phyloP scores from a whole-genome alignment of 768 basidiomycete species.

The Cystobasidium tubakii region DNA sequence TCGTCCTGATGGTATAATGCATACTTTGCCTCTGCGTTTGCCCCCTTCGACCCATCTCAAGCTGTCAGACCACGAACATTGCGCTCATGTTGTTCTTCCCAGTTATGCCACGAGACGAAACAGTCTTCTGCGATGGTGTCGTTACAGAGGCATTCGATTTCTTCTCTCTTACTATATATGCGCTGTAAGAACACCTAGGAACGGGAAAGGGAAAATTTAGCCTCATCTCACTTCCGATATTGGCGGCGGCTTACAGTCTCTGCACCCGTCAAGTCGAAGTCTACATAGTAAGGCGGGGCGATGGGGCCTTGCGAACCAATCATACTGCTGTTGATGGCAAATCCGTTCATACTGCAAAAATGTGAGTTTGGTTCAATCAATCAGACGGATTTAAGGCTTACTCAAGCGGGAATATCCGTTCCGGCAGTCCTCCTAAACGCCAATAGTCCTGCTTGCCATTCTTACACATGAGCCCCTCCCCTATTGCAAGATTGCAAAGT shows the following conservation, averaged over 20 bases:
- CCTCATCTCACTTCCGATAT: too few species aligned
- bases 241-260: slow-evolving; percentile 8
- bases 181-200: neutral
- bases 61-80: neutral
- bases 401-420: slow-evolving; percentile 15
- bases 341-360: slow-evolving; percentile 16
- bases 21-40: too few species aligned
- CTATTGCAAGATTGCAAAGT: neutral
- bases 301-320: slow-evolving; percentile 3
- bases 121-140: slow-evolving; percentile 2
- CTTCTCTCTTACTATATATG: neutral
- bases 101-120: slow-evolving; percentile 1
- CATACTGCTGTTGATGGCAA: slow-evolving; percentile 14
- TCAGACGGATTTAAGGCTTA: neutral
- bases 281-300: neutral
- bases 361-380: neutral
- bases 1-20: too few species aligned
- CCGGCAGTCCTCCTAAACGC: neutral
- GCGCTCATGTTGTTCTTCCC: neutral
- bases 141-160: slow-evolving; percentile 8
- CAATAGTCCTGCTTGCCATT: neutral
- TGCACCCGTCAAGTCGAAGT: neutral
- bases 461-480: slow-evolving; percentile 6
- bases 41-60: too few species aligned
- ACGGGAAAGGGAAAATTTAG: too few species aligned